Base-by-base conservation (phyloP, 345 rosid genomes). In the Ceriops decandra region DNA sequence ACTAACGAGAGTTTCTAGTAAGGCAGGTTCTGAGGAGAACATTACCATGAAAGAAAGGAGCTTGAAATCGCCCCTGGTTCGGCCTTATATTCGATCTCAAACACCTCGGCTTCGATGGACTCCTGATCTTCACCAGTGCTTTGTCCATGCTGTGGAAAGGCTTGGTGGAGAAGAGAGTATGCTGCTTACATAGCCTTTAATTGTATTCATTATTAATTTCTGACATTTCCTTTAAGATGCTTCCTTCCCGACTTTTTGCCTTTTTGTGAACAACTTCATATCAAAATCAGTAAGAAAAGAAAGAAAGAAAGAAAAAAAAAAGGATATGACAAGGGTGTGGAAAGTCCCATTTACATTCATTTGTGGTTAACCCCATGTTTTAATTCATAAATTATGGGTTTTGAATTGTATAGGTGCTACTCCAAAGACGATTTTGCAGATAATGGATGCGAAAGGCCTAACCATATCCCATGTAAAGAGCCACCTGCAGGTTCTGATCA, bases 391-490 rank as follows among this genome's bases (percentile, higher is more conserved):
- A n/a, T 52, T 62, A 65, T 19, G 70, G 65, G 52, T 22, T 67
- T 58, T 38, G 38, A n/a, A 26, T 38, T 7, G 9, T 36, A 24
- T 62, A 88, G 90, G 82, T 64, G 95, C 90, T 24, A 89, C 95
- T 2, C 95, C 95, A 0, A 89, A 89, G 79, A 69, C 84, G 85
- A 85, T 89, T 54, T 66, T 89, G 52, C 86, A 89, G 73, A 72
- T 81, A 10, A 89, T 89, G 91, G 60, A 76, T 77, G 85, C 85
- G 62, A 85, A 77, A 69, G 95, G 88, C 19, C 88, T 89, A 2
- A 81, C 91, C 10, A 82, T 89, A 47, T 82, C 91, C 71, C 91
- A 89, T 66, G 88, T 89, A 9, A 89, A 89, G 81, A 89, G 95
- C 76, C 95, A 89, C 74, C 91, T 89, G 62, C 91, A 89, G 95